Evolutionary conservation across 257 asterid genomes (phyloP).

Genomic region (Cynanchum wilfordii): DNA sequence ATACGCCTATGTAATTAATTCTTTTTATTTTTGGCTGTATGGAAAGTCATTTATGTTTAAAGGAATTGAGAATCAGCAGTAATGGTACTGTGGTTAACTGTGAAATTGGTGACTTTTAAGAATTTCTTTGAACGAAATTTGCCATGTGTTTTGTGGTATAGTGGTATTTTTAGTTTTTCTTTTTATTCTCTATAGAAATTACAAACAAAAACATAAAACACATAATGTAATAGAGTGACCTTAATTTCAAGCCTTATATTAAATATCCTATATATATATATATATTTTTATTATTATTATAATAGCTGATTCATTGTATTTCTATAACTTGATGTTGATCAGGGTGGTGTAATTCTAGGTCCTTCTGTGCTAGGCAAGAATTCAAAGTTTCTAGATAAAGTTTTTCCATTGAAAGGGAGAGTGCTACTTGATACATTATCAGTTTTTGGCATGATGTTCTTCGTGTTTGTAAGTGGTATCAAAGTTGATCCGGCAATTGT

Average conservation of each 20-base stretch:
- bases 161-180: too few relatives aligned
- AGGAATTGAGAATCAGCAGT: not conserved
- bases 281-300: not conserved
- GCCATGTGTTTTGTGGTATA: not conserved
- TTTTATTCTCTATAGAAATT: not conserved
- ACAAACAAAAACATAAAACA: not conserved
- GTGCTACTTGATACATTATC: slow-evolving; percentile 54
- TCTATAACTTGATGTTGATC: slow-evolving; percentile 30
- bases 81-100: too few relatives aligned
- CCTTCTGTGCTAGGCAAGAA: slow-evolving; percentile 55
- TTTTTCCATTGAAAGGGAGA: slow-evolving; percentile 43
- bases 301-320: slow-evolving; percentile 11
- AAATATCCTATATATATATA: not conserved
- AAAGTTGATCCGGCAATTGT: slow-evolving; percentile 53
- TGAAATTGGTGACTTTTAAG: not conserved
- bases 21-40: not conserved
- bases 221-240: not conserved
- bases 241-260: not conserved
- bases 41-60: not conserved
- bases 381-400: slow-evolving; percentile 23
- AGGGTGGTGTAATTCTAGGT: slow-evolving; percentile 67
- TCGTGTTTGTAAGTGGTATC: slow-evolving; percentile 51
- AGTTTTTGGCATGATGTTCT: slow-evolving; percentile 53
- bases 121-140: not conserved
- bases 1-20: not conserved